Percentiles rank a stretch among this genome's conserved stretches.
phyloP scores from a whole-genome alignment of 192 early-diverging fungal species.

The Podila epigama region DNA sequence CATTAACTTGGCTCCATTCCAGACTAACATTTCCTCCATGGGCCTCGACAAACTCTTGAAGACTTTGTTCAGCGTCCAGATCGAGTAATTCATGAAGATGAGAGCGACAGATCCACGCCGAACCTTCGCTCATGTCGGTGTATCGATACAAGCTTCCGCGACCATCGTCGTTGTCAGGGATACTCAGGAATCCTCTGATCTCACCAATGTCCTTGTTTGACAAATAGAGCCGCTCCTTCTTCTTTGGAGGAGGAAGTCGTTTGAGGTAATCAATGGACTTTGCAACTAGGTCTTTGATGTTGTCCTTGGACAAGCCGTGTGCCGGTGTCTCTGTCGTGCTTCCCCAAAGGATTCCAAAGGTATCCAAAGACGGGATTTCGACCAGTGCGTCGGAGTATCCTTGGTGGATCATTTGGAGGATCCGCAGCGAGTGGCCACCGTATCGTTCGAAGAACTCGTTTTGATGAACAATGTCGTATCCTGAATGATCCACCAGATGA shows the following conservation, averaged over 20 bases:
- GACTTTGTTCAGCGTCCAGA: background rate
- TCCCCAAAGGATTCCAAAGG: background rate
- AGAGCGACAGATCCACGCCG: background rate
- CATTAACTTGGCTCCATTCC: no score
- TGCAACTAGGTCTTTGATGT: background rate
- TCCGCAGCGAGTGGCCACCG: background rate
- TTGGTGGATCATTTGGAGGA: background rate
- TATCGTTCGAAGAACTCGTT: background rate
- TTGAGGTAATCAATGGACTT: background rate
- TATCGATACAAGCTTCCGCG: background rate
- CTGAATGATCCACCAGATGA: background rate
- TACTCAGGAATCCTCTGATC: background rate
- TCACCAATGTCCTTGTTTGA: background rate
- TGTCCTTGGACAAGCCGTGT: background rate
- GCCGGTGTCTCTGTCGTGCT: no score
- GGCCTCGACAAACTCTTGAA: background rate
- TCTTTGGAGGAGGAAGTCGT: background rate
- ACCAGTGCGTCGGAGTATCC: background rate
- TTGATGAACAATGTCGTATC: background rate
- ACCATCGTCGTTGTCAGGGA: background rate
- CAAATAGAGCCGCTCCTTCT: background rate
- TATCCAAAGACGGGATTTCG: background rate
- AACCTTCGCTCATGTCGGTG: background rate
- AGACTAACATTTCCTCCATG: no score
- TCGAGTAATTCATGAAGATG: background rate